Evolutionary conservation across 108 stramenopile genomes (phyloP).

Genomic region (Fragilaria radians): DNA sequence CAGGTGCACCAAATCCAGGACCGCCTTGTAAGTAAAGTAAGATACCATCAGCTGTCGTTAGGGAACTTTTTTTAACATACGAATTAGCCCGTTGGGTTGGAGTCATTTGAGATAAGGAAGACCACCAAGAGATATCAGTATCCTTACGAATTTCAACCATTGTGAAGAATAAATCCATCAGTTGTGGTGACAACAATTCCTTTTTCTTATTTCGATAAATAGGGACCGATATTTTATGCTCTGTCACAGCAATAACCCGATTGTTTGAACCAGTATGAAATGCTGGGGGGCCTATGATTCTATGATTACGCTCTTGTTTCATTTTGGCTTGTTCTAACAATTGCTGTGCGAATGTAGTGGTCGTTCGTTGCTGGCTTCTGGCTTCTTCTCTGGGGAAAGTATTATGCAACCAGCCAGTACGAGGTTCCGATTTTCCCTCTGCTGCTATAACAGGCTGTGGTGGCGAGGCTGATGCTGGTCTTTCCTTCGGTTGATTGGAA

Average conservation of each 20-base stretch:
- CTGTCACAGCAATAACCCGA: slow-evolving; percentile 58
- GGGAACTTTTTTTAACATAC: slow-evolving; percentile 32
- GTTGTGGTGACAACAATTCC: slow-evolving; percentile 2
- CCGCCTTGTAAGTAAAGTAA: slow-evolving; percentile 85
- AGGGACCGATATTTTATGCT: slow-evolving; percentile 69
- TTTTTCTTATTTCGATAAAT: slow-evolving; percentile 31
- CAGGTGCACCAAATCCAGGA: slow-evolving; percentile 86
- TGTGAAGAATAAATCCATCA: slow-evolving; percentile 67
- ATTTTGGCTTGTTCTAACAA: slow-evolving; percentile 56
- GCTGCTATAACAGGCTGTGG: neutral
- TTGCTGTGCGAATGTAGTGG: slow-evolving; percentile 22
- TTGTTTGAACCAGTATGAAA: slow-evolving; percentile 58
- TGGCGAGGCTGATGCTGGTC: slow-evolving; percentile 1
- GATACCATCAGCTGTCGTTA: slow-evolving; percentile 38
- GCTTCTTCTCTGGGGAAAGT: slow-evolving; percentile 18
- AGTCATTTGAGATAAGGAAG: slow-evolving; percentile 13
- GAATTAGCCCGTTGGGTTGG: slow-evolving; percentile 34
- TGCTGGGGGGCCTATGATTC: slow-evolving; percentile 60
- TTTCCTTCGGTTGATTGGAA: too few relatives aligned
- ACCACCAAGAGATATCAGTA: slow-evolving; percentile 8
- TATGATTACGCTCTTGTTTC: slow-evolving; percentile 61
- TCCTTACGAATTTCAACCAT: slow-evolving; percentile 57
- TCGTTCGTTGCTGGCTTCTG: slow-evolving; percentile 2
- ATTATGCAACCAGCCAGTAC: slow-evolving; percentile 88
- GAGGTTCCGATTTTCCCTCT: slow-evolving; percentile 24